phyloP scores from a whole-genome alignment of 1,284 basidiomycete genomes.

The Sanghuangporus weigelae region DNA sequence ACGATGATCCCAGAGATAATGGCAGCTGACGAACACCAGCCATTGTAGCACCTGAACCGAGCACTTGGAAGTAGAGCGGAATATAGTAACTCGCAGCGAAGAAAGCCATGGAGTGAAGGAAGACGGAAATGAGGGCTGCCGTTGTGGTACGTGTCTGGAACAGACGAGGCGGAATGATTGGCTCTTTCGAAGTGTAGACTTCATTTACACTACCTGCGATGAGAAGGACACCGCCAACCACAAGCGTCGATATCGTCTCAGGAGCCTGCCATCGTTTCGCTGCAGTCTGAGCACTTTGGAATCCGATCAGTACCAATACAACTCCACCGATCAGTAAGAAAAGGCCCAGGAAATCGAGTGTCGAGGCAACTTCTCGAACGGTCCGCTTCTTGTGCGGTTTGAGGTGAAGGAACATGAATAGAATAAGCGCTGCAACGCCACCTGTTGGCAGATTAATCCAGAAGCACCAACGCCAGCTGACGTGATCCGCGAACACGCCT shows the following conservation, averaged over 20 bases:
- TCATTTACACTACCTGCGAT: slow-evolving; percentile 39
- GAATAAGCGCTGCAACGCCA: slow-evolving; percentile 33
- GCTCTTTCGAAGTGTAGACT: slow-evolving; percentile 40
- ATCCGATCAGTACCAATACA: slow-evolving; percentile 41
- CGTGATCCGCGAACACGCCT: slow-evolving; percentile 37
- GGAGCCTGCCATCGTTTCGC: slow-evolving; percentile 26
- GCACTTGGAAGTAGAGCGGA: slow-evolving; percentile 37
- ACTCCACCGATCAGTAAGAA: slow-evolving; percentile 40
- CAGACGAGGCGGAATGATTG: slow-evolving; percentile 47
- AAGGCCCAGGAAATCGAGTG: slow-evolving; percentile 47
- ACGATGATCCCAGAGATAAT: slow-evolving; percentile 33
- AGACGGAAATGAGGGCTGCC: slow-evolving; percentile 32
- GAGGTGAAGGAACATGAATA: slow-evolving; percentile 31
- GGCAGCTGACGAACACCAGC: slow-evolving; percentile 43
- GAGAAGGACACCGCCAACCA: slow-evolving; percentile 39
- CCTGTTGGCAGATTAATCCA: slow-evolving; percentile 39
- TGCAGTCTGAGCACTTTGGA: slow-evolving; percentile 27
- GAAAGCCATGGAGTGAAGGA: slow-evolving; percentile 38
- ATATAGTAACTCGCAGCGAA: slow-evolving; percentile 28
- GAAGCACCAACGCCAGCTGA: slow-evolving; percentile 35
- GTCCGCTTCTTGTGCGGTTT: slow-evolving; percentile 28
- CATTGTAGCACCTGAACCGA: slow-evolving; percentile 39
- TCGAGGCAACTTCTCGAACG: slow-evolving; percentile 28
- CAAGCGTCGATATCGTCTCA: slow-evolving; percentile 44
- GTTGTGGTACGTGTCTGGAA: slow-evolving; percentile 44